These are phyloP conservation scores for Dendrobium catenatum DNA, from an alignment of 106 monocot genomes.

Conservation along the genomic window DNA sequence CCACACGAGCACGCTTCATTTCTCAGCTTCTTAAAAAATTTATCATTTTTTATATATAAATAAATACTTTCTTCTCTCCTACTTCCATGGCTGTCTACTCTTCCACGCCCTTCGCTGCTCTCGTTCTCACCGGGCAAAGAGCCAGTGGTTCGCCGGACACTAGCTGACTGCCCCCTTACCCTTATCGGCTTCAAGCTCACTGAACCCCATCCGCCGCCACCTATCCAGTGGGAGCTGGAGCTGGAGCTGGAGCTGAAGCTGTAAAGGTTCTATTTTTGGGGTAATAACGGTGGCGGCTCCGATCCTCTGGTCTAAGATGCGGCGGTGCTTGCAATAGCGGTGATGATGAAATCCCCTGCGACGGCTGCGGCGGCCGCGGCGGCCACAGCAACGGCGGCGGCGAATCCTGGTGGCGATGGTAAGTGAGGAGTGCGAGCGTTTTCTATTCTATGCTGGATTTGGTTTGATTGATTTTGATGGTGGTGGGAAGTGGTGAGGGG, in stretches of 20 bases:
- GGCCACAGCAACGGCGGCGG: background rate
- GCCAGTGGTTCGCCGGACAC: background rate
- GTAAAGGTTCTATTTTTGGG: background rate
- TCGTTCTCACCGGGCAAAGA: background rate
- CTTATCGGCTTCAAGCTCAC: background rate
- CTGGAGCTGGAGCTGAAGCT: background rate
- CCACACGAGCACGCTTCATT: conserved; percentile 9
- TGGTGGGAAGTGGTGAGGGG: background rate
- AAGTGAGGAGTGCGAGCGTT: background rate
- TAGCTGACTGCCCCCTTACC: background rate
- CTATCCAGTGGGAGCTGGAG: background rate
- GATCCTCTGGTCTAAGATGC: background rate
- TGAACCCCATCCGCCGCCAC: background rate
- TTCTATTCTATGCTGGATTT: background rate
- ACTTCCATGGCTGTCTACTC: background rate
- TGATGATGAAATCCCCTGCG: conserved; percentile 1
- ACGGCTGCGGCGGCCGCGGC: background rate
- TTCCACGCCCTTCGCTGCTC: background rate
- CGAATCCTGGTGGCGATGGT: conserved; percentile 1
- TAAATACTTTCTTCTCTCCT: background rate
- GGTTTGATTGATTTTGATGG: background rate
- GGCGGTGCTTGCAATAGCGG: background rate
- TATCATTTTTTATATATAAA: background rate
- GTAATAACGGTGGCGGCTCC: background rate
- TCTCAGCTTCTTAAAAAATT: background rate